Evolutionary conservation across 352 stramenopile genomes (phyloP), one percentile per base, ranked within the genome.

Genomic region (Thraustotheca clavata): DNA sequence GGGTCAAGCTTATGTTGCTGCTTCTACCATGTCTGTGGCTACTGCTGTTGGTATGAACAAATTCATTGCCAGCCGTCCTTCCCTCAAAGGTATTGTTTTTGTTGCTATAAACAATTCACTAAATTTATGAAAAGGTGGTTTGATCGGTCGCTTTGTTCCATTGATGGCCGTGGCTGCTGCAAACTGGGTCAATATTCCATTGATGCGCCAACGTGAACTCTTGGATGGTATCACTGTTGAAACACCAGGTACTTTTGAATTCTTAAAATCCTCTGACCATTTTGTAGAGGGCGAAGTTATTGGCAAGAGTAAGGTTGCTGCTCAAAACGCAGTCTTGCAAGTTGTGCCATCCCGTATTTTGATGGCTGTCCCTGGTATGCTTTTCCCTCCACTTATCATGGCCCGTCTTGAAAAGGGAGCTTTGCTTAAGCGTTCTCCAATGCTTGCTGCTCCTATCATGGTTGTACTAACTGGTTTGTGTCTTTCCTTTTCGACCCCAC

Each of bases 171-270:
- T 95, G 20, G 87, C 88, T 2, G 80, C 80, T 22, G 88, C 88
- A 31, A 92, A 92, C 69, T 92, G 83, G 65, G 84, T 91, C 74
- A 96, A 96, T 73, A 91, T 95, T 67, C 80, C 86, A 33, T 68
- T 95, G 16, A 96, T 96, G 87, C 80, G 88, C 48, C 85, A 94
- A 67, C 84, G 86, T 61, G 87, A 96, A 66, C 73, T 94, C 47
- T 71, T 89, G 22, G 70, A 84, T 16, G 86, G 86, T 49, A 92
- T 95, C 57, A 75, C 85, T 41, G 81, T 95, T 14, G 78, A 87
- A 67, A 89, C 82, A 1, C 69, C 67, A 16, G 57, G 57, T 65
- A 43, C 41, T 27, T 39, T 40, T n/a, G 31, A 11, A 7, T 31
- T 3, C 43, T 8, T 52, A 11, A 24, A 3, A 14, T 24, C 24